Percentiles rank a stretch among this genome's conserved stretches.
phyloP scores from a whole-genome alignment of 768 basidiomycete genomes.

The Steccherinum ochraceum region DNA sequence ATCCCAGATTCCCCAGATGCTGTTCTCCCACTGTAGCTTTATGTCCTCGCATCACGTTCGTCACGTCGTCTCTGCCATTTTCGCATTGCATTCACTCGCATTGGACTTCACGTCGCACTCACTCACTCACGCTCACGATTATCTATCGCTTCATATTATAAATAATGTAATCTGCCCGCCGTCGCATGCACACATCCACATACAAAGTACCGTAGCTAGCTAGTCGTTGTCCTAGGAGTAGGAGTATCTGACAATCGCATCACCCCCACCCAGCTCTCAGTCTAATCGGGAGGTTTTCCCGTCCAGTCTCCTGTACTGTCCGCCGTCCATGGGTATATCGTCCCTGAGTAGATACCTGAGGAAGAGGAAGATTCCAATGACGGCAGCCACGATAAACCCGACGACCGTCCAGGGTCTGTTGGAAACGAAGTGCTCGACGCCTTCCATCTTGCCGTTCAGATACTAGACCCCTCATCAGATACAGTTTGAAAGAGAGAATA shows the following conservation, averaged over 20 bases:
- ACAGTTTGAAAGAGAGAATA: neutral
- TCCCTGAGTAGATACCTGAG: conserved; percentile 4
- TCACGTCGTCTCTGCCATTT: neutral
- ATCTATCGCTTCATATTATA: neutral
- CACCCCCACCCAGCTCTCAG: neutral
- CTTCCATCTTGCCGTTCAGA: conserved; percentile 22
- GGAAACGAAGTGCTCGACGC: conserved; percentile 19
- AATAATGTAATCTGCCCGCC: neutral
- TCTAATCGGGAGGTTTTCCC: neutral
- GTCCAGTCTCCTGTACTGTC: neutral
- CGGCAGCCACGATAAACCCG: conserved; percentile 14
- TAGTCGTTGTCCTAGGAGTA: neutral
- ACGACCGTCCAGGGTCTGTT: conserved; percentile 21
- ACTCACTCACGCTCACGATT: neutral
- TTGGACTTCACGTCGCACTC: too few relatives aligned
- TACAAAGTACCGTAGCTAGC: neutral
- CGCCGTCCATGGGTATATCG: neutral
- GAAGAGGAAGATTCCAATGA: conserved; percentile 14
- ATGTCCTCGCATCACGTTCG: neutral
- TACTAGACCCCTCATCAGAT: conserved; percentile 15
- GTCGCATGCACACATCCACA: neutral
- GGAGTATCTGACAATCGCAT: neutral
- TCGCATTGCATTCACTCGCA: neutral
- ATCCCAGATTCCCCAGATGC: neutral
- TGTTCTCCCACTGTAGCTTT: neutral